Evolutionary conservation across 495 filamentous ascomycete species (phyloP).

Genomic region (Neurospora sublineolata): DNA sequence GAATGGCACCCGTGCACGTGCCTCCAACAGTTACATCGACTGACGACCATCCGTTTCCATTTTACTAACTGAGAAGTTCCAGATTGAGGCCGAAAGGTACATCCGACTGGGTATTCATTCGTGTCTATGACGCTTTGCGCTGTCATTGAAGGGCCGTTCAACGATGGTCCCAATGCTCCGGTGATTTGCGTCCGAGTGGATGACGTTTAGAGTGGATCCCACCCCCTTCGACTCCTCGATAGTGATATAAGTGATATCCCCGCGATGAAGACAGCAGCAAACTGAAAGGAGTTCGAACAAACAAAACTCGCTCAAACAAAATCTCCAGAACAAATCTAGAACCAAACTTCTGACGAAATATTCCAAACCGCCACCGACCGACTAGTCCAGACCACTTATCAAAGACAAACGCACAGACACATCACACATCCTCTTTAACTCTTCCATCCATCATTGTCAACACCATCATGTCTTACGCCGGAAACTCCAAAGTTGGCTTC

Average conservation of each 20-base stretch:
- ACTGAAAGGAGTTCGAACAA: neutral
- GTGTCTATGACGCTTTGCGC: neutral
- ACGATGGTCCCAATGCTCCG: neutral
- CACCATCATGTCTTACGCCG: slow-evolving; percentile 6
- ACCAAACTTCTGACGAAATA: neutral
- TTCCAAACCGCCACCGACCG: neutral
- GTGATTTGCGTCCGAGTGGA: neutral
- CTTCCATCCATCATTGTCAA: neutral
- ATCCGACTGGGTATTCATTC: neutral
- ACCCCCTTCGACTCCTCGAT: neutral
- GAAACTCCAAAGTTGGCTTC: slow-evolving; percentile 13
- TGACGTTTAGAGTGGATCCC: neutral
- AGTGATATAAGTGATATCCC: neutral
- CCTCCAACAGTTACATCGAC: neutral
- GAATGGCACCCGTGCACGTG: too few relatives aligned
- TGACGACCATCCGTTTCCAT: neutral
- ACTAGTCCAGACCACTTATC: neutral
- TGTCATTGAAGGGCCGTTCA: neutral
- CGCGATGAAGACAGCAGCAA: neutral
- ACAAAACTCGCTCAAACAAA: neutral
- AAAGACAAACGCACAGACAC: neutral
- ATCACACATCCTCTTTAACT: neutral
- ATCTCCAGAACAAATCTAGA: neutral
- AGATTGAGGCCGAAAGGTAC: neutral
- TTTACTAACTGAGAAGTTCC: neutral